Evolutionary conservation across 345 rosid species (phyloP), one percentile per base, ranked within the genome.

Genomic region (Lenwebbia sp.): DNA sequence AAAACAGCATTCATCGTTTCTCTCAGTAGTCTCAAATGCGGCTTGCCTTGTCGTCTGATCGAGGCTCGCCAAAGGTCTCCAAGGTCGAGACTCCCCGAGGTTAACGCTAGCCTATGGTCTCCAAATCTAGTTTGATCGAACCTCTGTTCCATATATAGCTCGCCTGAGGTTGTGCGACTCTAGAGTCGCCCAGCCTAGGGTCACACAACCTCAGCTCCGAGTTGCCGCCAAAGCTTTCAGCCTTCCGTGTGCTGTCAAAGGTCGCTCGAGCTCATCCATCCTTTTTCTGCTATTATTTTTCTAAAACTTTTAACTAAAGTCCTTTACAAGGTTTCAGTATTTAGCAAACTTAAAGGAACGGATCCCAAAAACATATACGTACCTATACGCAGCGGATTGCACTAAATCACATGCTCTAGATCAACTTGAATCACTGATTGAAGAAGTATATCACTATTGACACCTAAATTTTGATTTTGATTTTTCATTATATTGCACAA

Each of bases 181-280:
- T 44, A 44, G 47, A 6, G 53, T 12, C 30, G 33, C 2, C 17
- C 4, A 12, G 65, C 33, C 65, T 58, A 26, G 65, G 33, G 7
- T 26, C 30, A 13, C 30, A 0, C 2, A 1, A 60, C 40, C 40
- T 60, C 10, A 37, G n/a, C 37, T 0, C 30, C 1, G 4, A 30
- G 74, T 19, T 14, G 7, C 10, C 8, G 2, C 10, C 21, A 5
- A 60, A 28, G 30, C 57, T 54, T 21, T 54, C 37, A 60, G 10
- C 74, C 40, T 28, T 60, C 40, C 40, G 10, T 3, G 14, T 28
- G 74, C 19, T 2, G 5, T 8, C 74, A 3, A 60, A 9, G 40
- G 75, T 62, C 40, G 4, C 40, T 2, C 8, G 3, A 62, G 0
- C 41, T 62, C 41, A 30, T 14, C 41, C 40, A 65, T 65, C 33